Percentiles rank a stretch among this genome's conserved stretches.
Conservation (phyloP, 768 basidiomycete species). For the Cubamyces lactineus region DNA sequence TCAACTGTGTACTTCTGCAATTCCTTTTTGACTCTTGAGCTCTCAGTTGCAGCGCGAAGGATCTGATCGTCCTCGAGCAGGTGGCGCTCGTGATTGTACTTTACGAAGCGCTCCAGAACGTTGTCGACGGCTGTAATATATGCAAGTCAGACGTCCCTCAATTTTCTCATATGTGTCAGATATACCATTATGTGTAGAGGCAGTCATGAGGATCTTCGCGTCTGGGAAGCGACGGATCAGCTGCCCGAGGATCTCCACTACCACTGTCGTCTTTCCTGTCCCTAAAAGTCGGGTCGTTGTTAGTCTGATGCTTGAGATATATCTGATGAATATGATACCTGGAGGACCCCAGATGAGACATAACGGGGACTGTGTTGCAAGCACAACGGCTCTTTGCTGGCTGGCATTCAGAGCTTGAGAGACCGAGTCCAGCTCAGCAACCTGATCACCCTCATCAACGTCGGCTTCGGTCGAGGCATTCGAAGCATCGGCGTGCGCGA, state of each 20-base stretch:
- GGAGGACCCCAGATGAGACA: constrained; percentile 75
- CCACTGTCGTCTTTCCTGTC: constrained; percentile 74
- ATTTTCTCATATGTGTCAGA: too few relatives aligned
- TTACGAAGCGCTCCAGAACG: constrained; percentile 64
- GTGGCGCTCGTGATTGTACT: constrained; percentile 44
- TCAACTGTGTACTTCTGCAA: constrained; percentile 65
- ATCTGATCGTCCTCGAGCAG: constrained; percentile 59
- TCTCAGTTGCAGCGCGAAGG: constrained; percentile 70
- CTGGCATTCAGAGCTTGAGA: constrained; percentile 52
- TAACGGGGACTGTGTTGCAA: constrained; percentile 44
- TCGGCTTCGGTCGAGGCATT: neutral
- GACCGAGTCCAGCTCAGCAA: constrained; percentile 17
- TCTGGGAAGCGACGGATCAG: constrained; percentile 40
- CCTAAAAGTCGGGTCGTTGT: constrained; percentile 40
- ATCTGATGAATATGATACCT: constrained; percentile 38
- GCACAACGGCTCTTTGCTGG: constrained; percentile 53
- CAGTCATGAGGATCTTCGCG: constrained; percentile 66
- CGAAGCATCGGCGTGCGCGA: neutral
- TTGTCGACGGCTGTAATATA: constrained; percentile 69
- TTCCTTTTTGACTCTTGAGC: constrained; percentile 59
- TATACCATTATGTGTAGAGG: constrained; percentile 69
- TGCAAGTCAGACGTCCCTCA: too few relatives aligned
- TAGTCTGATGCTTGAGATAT: neutral
- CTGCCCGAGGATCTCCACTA: constrained; percentile 59
- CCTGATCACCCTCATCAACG: constrained; percentile 22